phyloP scores from a whole-genome alignment of 73 alveolate species.

The Urostyla sp. region DNA sequence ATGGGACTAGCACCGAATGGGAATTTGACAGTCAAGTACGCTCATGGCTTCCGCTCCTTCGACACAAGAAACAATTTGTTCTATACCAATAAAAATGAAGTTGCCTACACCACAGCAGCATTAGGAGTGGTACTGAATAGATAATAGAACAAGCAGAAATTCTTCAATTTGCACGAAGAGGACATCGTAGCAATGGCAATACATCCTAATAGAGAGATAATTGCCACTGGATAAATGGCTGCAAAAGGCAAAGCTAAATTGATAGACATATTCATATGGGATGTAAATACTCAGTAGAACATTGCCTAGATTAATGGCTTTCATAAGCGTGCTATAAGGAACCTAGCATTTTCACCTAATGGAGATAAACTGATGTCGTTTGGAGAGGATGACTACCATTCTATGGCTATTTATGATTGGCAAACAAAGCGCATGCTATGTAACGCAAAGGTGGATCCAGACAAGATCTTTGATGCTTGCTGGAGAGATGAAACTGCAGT shows the following conservation, averaged over 20 bases:
- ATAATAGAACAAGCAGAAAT: conserved; percentile 82
- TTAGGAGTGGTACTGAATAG: conserved; percentile 92
- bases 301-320: conserved; percentile 75
- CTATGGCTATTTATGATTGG: conserved; percentile 96
- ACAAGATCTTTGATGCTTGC: conserved; percentile 87
- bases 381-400: conserved; percentile 98
- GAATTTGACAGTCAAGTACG: conserved; percentile 85
- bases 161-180: conserved; percentile 94
- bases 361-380: conserved; percentile 89
- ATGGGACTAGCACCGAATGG: conserved; percentile 93
- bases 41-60: conserved; percentile 96
- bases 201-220: conserved; percentile 93
- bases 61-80: conserved; percentile 94
- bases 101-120: conserved; percentile 96
- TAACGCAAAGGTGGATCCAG: conserved; percentile 92
- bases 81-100: conserved; percentile 87
- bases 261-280: conserved; percentile 96
- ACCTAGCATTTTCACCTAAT: conserved; percentile 93
- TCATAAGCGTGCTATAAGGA: conserved; percentile 94
- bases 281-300: conserved; percentile 74
- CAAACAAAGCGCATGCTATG: conserved; percentile 81
- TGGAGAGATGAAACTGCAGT: conserved; percentile 94
- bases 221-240: conserved; percentile 99
- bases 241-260: conserved; percentile 91
- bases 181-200: conserved; percentile 96